A percentile compares a stretch with the other conserved stretches of the same genome.
Evolutionary conservation across 306 rosid genomes (phyloP).

Genomic region (Lupinus albus): DNA sequence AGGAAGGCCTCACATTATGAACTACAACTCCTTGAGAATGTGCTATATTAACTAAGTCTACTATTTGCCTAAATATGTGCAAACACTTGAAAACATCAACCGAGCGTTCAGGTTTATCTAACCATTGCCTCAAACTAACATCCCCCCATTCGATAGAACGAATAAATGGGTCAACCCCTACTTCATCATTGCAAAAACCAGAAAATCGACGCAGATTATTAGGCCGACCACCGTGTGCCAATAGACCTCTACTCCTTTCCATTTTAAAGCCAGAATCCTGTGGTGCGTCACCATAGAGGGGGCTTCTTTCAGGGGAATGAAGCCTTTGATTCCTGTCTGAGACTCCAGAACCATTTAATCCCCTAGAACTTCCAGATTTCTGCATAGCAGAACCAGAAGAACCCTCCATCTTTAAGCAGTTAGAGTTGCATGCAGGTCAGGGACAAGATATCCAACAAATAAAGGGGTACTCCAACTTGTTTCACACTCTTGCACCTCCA

Average conservation of each 20-base stretch:
- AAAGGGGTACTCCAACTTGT: slow-evolving; percentile 45
- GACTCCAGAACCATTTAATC: slow-evolving; percentile 62
- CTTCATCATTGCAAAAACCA: slow-evolving; percentile 65
- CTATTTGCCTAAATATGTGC: slow-evolving; percentile 88
- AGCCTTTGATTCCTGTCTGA: slow-evolving; percentile 59
- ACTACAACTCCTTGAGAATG: slow-evolving; percentile 93
- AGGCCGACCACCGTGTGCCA: slow-evolving; percentile 49
- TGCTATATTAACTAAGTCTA: slow-evolving; percentile 72
- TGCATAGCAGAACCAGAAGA: slow-evolving; percentile 70
- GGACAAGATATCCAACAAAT: slow-evolving; percentile 51
- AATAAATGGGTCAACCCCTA: slow-evolving; percentile 56
- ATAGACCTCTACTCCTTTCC: slow-evolving; percentile 57
- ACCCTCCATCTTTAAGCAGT: slow-evolving; percentile 77
- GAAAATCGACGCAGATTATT: slow-evolving; percentile 60
- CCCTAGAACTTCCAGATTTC: slow-evolving; percentile 66
- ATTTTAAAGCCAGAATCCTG: slow-evolving; percentile 52
- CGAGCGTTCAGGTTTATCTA: slow-evolving; percentile 73
- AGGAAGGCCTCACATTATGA: slow-evolving; percentile 93
- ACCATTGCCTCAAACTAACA: slow-evolving; percentile 92
- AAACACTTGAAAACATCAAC: slow-evolving; percentile 76
- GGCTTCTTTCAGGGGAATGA: slow-evolving; percentile 44
- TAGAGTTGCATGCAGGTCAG: slow-evolving; percentile 61
- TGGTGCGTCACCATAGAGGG: slow-evolving; percentile 52
- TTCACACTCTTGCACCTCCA: slow-evolving; percentile 50
- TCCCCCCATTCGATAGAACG: slow-evolving; percentile 72